Conservation (phyloP, 345 rosid genomes). For the Citrus maxima region DNA sequence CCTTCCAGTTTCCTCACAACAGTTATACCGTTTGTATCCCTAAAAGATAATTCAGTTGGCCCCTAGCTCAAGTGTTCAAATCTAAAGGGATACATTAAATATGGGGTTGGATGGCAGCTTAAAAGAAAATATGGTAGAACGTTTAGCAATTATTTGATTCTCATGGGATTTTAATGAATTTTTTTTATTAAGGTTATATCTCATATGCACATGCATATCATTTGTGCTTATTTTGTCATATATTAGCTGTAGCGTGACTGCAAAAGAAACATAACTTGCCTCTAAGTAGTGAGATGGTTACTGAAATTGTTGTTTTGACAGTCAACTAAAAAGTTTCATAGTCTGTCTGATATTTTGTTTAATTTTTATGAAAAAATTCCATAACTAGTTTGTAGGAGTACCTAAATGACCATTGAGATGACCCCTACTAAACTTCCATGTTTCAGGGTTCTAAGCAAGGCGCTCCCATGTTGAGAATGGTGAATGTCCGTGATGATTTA, state of each 20-base stretch:
- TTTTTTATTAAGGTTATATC: background rate
- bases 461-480: constrained; percentile 60
- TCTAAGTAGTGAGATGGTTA: background rate
- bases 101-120: no score
- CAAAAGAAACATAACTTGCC: background rate
- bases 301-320: background rate
- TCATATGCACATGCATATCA: background rate
- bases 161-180: background rate
- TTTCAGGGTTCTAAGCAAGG: constrained; percentile 60
- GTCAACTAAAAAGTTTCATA: background rate
- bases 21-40: background rate
- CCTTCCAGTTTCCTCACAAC: background rate
- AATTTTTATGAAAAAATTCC: no score
- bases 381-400: background rate
- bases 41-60: no score
- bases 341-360: background rate
- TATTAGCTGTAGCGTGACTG: background rate
- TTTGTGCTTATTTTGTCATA: background rate
- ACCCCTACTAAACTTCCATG: constrained; percentile 17
- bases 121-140: no score
- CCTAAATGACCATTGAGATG: constrained; percentile 7
- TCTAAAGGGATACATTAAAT: no score
- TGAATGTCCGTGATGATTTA: constrained; percentile 62
- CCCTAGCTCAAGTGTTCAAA: no score
- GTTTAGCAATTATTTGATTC: background rate